Base-by-base conservation (phyloP, 805 yeast genomes). In the Cyberlindnera petersonii region DNA sequence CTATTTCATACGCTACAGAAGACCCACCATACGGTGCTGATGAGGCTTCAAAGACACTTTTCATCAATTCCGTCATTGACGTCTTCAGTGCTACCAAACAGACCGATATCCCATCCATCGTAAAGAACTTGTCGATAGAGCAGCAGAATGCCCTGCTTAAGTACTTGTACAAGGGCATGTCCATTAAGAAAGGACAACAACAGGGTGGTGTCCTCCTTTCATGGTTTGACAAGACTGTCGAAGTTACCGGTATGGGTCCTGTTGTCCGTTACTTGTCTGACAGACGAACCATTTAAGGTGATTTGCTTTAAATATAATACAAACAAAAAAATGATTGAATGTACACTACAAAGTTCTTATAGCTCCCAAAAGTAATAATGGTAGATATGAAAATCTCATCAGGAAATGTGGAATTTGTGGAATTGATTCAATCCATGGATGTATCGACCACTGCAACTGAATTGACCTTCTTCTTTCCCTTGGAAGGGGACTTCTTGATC, bases 221-320 rank as follows among this genome's bases (percentile, higher is more conserved):
- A 23, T 93, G 98, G 98, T 86, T 82, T 58, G 97, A 91, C 51
- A 88, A 87, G 64, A 76, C 91, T 15, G 80, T 86, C 26, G 94
- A 83, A 45, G 66, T 75, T 16, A 77, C 89, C 13, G 98, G 98
- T 15, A 80, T 83, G 57, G 96, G 95, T 10, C 85, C 95, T 30
- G 81, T 93, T 50, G 85, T 85, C 35, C 78, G 96, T 52, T 88
- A 79, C 61, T 71, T 88, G 63, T 76, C 87, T 30, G 98, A 91
- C 64, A 77, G 95, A 66, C 75, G 93, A 59, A 75, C 86, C 5
- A 82, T 86, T 24, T 86, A 24, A 35, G 17, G 19, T 4, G 10
- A 18, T 9, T 27, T 27, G 19, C 7, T 19, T n/a, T n/a, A n/a
- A n/a, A 30, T 5, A 11, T 17, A n/a, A 14, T 16, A 16, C 16